Base-by-base conservation (phyloP, 2,329 filamentous ascomycete species). In the Zasmidium cellare region DNA sequence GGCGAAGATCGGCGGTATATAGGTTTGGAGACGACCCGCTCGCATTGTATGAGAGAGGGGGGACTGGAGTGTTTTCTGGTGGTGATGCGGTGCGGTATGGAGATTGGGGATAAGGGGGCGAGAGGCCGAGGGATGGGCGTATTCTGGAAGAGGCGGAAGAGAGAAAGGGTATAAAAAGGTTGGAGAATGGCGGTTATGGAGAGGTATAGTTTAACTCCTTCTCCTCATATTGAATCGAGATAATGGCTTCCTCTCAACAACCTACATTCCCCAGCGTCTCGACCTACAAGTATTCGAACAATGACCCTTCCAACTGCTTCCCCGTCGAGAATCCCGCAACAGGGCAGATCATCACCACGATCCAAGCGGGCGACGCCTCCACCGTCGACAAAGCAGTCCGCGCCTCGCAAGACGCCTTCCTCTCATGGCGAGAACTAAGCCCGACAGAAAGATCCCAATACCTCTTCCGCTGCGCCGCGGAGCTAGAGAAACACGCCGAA, bases 401-500 rank as follows among this genome's bases (percentile, higher is more conserved):
- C 41, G 58, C 61, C 22, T 59, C 60, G 19, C 49, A 61, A 31
- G 41, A 49, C 11, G 61, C 61, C 46, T 61, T 55, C 54, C 45
- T 28, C 20, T 28, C 49, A 25, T 63, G 58, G 53, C 38, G 61
- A 19, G 19, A 38, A 9, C 19, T 51, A 7, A 31, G 58, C 20
- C 56, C 52, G 9, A 28, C 47, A 16, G 46, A 59, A 18, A 56
- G 58, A 20, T 58, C 58, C 6, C 46, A 55, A 28, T 48, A 53
- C 44, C 51, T 59, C 3, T 35, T 61, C 14, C 41, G 54, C 22
- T 61, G 58, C 56, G 52, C 58, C 7, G 45, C 51, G 23, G 52
- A 45, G 44, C 61, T 63, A 22, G 56, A 59, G 35, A 38, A 22
- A 6, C 56, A 63, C 20, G 54, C 55, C 7, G 65, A 69, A 31